Percentiles rank a stretch among this genome's conserved stretches.
Conservation (phyloP, 2,329 filamentous ascomycete species). For the Aureobasidium subglaciale region DNA sequence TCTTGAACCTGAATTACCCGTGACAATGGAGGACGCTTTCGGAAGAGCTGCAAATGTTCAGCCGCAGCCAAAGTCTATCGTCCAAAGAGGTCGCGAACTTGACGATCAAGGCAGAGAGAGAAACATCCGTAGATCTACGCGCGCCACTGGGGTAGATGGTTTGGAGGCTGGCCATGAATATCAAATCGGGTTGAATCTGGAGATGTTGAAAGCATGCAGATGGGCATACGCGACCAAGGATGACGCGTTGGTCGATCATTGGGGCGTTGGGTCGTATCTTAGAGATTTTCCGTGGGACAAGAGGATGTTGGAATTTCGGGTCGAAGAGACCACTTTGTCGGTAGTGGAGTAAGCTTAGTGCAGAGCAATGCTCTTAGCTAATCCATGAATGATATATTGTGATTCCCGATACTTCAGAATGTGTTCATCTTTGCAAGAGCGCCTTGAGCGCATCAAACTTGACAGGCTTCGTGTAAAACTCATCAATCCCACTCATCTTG, state of each 20-base stretch:
- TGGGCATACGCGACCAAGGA: constrained; percentile 1
- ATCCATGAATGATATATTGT: no score
- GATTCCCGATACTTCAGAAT: no score
- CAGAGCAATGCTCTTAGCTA: no score
- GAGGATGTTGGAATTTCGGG: background rate
- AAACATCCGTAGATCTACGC: background rate
- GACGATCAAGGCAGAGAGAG: background rate
- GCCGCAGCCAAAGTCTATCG: background rate
- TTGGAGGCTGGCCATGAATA: background rate
- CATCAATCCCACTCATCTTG: constrained; percentile 26
- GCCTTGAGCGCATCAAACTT: constrained; percentile 27
- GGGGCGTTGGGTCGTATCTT: background rate
- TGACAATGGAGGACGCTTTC: background rate
- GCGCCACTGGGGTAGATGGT: background rate
- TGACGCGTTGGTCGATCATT: background rate
- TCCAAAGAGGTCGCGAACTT: background rate
- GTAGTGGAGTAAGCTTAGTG: background rate
- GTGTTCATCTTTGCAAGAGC: background rate
- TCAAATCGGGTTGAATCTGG: background rate
- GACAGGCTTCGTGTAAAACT: constrained; percentile 26
- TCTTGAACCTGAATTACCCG: background rate
- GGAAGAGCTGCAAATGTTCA: background rate
- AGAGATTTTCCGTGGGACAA: background rate
- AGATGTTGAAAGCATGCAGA: background rate
- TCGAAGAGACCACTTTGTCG: background rate